A percentile compares a stretch with the other conserved stretches of the same genome.
These are phyloP conservation scores for Kwoniella shandongensis DNA, from an alignment of 768 basidiomycete genomes.

Conservation along the genomic window DNA sequence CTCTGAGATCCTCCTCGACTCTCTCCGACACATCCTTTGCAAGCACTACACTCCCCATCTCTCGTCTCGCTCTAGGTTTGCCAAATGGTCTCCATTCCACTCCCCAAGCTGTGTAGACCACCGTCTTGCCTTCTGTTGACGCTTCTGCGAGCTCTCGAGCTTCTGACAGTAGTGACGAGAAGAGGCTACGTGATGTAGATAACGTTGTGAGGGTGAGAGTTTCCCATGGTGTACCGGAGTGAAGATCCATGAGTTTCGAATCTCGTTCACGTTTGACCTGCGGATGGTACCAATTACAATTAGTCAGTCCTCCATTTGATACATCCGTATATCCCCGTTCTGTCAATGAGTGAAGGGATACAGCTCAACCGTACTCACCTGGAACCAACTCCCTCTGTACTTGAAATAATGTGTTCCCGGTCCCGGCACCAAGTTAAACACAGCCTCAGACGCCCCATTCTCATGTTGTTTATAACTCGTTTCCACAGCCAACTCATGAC, in stretches of 20 bases:
- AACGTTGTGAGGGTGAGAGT: slow-evolving; percentile 91
- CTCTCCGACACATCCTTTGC: slow-evolving; percentile 76
- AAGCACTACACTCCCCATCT: slow-evolving; percentile 84
- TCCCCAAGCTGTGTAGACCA: slow-evolving; percentile 95
- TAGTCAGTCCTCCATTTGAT: slow-evolving; percentile 4
- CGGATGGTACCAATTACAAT: neutral
- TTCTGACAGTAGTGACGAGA: slow-evolving; percentile 76
- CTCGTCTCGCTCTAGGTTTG: slow-evolving; percentile 79
- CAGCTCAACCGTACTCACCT: slow-evolving; percentile 59
- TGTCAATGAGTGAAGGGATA: neutral
- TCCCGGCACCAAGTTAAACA: slow-evolving; percentile 92
- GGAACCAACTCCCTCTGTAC: slow-evolving; percentile 91
- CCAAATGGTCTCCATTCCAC: slow-evolving; percentile 96
- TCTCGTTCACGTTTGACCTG: slow-evolving; percentile 94
- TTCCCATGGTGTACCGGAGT: slow-evolving; percentile 94
- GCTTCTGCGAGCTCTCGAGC: slow-evolving; percentile 84
- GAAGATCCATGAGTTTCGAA: slow-evolving; percentile 83
- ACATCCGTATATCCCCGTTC: no score
- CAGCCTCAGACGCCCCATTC: slow-evolving; percentile 84
- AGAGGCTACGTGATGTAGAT: slow-evolving; percentile 77
- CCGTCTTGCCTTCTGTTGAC: slow-evolving; percentile 87
- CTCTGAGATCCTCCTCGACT: slow-evolving; percentile 74
- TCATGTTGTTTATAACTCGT: slow-evolving; percentile 81
- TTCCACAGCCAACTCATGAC: slow-evolving; percentile 92
- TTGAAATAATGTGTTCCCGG: slow-evolving; percentile 91